Evolutionary conservation across 2,329 filamentous ascomycete species (phyloP).

Genomic region (Diaporthe sp.): DNA sequence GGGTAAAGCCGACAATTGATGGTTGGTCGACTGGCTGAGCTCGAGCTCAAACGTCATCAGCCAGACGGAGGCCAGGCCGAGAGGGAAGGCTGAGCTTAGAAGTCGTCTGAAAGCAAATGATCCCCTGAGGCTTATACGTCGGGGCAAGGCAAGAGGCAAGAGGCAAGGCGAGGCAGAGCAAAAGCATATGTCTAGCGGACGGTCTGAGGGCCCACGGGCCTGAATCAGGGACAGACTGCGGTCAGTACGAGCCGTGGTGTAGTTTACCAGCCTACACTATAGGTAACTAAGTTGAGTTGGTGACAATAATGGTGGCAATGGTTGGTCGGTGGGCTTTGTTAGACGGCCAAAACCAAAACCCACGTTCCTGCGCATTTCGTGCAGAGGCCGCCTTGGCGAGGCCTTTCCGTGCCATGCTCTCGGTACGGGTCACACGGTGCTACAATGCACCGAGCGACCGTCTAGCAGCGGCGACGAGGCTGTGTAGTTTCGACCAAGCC

Average conservation of each 20-base stretch:
- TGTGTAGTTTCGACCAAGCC: constrained; percentile 29
- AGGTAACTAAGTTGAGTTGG: neutral
- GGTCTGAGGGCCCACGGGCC: constrained; percentile 28
- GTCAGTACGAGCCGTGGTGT: neutral
- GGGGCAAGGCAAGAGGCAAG: constrained; percentile 19
- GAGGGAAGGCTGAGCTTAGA: constrained; percentile 31
- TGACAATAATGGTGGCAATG: constrained; percentile 11
- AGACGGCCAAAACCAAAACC: neutral
- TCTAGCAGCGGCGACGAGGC: no score
- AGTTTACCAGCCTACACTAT: neutral
- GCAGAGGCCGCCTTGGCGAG: constrained; percentile 36
- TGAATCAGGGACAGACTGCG: neutral
- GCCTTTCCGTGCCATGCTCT: constrained; percentile 21
- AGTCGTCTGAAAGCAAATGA: constrained; percentile 16
- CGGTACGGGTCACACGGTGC: constrained; percentile 23
- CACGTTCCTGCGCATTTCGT: constrained; percentile 24
- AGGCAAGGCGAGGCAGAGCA: constrained; percentile 25
- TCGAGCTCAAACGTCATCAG: constrained; percentile 32
- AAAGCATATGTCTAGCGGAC: constrained; percentile 11
- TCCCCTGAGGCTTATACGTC: constrained; percentile 25
- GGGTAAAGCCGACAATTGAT: constrained; percentile 12
- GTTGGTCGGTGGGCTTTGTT: neutral
- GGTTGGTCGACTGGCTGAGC: constrained; percentile 33
- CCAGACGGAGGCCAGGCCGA: neutral
- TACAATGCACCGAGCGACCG: constrained; percentile 18